Evolutionary conservation across 164 flowering plant genomes (phyloP), one percentile per base, ranked within the genome.

Genomic region (Hamamelis virginiana): DNA sequence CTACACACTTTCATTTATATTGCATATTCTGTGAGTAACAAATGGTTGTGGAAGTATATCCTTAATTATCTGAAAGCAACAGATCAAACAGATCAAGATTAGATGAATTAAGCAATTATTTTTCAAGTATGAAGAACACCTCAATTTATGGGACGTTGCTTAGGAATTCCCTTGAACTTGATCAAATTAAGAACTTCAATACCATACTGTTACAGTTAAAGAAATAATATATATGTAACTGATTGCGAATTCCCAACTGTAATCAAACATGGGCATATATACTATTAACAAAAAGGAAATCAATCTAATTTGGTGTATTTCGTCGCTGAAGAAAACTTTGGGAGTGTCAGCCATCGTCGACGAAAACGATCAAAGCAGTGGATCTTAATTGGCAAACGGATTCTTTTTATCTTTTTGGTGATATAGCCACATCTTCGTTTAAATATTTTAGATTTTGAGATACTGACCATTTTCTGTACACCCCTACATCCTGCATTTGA

Each of bases 341-440:
- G 83, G 47, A 87, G 57, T 58, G 46, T 80, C 71, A 85, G 71
- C 88, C 90, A 90, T 65, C 76, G 72, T 66, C 80, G 74, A 0
- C 76, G 83, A 57, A 88, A 78, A 69, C 83, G 83, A 26, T 72
- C 58, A 52, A 88, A 84, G 50, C 86, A 82, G 15, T 69, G 91
- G 60, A 86, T 82, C 78, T 83, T 91, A 38, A 87, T 75, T 48
- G 75, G 82, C 55, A 72, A 85, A 57, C 73, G 89, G 71, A 84
- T 74, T 78, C 81, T 77, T 79, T 76, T 89, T 64, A 91, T 80
- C 77, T 81, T 85, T 70, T 71, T 86, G 22, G 67, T 56, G 11
- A 89, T 73, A 25, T 65, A 50, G 13, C 75, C 53, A 67, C 80
- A 82, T 69, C 80, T 77, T 71, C 63, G 68, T 68, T 59, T 80